A percentile compares a stretch with the other conserved stretches of the same genome.
Evolutionary conservation across 2,329 filamentous ascomycete species (phyloP).

Genomic region (Colletotrichum sp.): DNA sequence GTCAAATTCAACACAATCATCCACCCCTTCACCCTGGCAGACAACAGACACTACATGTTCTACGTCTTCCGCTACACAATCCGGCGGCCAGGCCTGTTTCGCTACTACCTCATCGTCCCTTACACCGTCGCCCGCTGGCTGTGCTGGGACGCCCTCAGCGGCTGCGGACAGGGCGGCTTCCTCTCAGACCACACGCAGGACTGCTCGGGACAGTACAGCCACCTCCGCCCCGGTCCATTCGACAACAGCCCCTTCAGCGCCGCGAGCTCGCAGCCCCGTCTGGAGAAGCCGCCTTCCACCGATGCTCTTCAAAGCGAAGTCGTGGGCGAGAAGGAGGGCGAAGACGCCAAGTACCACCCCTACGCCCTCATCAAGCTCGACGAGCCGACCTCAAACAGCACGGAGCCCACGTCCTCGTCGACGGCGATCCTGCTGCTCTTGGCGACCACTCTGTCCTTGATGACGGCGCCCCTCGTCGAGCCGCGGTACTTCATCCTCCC

Average conservation of each 20-base stretch:
- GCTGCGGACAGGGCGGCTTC: conserved; percentile 28
- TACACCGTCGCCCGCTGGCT: conserved; percentile 77
- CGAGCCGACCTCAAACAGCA: conserved; percentile 27
- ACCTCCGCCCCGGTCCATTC: conserved; percentile 22
- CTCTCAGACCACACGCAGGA: neutral
- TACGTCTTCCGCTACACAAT: conserved; percentile 91
- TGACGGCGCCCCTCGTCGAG: conserved; percentile 92
- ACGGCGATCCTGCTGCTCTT: conserved; percentile 64
- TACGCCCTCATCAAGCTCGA: conserved; percentile 25
- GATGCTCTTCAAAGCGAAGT: neutral
- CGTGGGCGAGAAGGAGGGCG: neutral
- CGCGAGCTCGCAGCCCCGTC: neutral
- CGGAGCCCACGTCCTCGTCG: conserved; percentile 46
- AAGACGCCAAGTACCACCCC: neutral
- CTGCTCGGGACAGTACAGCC: neutral
- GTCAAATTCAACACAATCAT: conserved; percentile 89
- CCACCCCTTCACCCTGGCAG: conserved; percentile 93
- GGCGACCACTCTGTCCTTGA: conserved; percentile 76
- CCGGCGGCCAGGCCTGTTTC: conserved; percentile 64
- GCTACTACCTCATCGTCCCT: conserved; percentile 69
- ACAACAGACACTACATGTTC: conserved; percentile 97
- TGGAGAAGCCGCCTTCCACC: neutral
- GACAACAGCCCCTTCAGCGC: conserved; percentile 32
- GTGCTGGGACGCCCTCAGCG: conserved; percentile 67
- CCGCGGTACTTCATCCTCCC: conserved; percentile 96